Conservation (phyloP, 2,329 filamentous ascomycete species). For the Zymoseptoria brevis region DNA sequence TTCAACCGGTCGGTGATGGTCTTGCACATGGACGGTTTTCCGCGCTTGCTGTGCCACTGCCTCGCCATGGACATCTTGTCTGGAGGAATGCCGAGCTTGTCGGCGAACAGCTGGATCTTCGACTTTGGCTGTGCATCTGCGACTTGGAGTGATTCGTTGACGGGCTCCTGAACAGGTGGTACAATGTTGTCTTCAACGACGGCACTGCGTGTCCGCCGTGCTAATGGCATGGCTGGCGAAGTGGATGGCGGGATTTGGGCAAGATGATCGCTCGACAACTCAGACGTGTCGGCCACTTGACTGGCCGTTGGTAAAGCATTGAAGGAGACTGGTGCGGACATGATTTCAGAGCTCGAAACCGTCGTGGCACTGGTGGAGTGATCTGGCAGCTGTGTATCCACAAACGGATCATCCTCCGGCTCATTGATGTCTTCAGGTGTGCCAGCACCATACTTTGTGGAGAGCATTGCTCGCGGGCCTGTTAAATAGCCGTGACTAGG, state of each 20-base stretch:
- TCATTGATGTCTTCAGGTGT: not conserved
- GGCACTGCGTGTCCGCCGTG: not conserved
- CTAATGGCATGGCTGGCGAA: slow-evolving; percentile 4
- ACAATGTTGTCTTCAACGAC: not conserved
- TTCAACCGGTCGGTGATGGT: slow-evolving; percentile 3
- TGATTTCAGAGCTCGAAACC: not conserved
- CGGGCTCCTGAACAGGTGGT: not conserved
- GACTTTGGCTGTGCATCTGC: not conserved
- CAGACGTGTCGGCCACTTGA: not conserved
- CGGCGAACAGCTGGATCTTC: slow-evolving; percentile 5
- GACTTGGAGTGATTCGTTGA: not conserved
- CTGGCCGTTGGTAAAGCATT: not conserved
- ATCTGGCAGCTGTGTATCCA: not conserved
- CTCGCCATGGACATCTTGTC: not conserved
- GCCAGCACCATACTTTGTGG: not conserved
- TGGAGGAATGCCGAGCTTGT: slow-evolving; percentile 1
- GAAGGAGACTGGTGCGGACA: not conserved
- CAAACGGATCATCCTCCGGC: slow-evolving; percentile 3
- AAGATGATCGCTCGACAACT: not conserved
- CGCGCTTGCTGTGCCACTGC: not conserved
- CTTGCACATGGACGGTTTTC: not conserved
- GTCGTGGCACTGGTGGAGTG: not conserved
- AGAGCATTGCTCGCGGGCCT: not conserved
- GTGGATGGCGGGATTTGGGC: not conserved
- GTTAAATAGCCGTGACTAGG: slow-evolving; percentile 15